A percentile compares a stretch with the other conserved stretches of the same genome.
These are phyloP conservation scores for Erythrobasidium hasegawianum DNA, from an alignment of 1,284 basidiomycete genomes.

Conservation along the genomic window DNA sequence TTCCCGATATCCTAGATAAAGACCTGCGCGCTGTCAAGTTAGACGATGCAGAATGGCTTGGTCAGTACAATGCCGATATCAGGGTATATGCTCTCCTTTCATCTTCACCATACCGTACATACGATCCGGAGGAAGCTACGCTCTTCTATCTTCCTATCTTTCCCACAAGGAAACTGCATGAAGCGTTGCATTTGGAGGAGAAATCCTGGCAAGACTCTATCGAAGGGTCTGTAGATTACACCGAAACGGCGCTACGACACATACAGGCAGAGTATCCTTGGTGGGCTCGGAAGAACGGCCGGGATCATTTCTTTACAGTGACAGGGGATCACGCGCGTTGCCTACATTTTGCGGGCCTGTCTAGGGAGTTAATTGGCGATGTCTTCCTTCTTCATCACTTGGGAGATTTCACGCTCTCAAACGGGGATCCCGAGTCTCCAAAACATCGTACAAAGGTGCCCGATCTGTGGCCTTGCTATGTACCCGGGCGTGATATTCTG, in stretches of 20 bases:
- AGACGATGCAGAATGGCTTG: neutral
- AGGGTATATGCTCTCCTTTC: neutral
- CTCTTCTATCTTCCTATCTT: neutral
- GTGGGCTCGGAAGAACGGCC: neutral
- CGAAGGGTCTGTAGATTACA: neutral
- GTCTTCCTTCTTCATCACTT: neutral
- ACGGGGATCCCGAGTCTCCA: neutral
- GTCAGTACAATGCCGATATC: neutral
- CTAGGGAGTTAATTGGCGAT: neutral
- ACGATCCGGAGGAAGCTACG: neutral
- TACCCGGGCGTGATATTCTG: neutral
- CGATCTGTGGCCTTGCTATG: neutral
- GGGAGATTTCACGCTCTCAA: neutral
- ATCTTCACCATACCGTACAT: neutral
- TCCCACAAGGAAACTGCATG: neutral
- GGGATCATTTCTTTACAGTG: neutral
- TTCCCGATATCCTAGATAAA: neutral
- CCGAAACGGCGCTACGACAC: neutral
- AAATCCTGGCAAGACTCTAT: neutral
- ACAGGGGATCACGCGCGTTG: neutral
- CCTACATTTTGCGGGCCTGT: neutral
- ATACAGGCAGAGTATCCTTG: neutral
- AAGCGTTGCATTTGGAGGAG: neutral
- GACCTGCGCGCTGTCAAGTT: neutral
- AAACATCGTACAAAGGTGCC: neutral